Evolutionary conservation across 1,139 yeast genomes (phyloP).

Genomic region (Pichia sorboxylosa): DNA sequence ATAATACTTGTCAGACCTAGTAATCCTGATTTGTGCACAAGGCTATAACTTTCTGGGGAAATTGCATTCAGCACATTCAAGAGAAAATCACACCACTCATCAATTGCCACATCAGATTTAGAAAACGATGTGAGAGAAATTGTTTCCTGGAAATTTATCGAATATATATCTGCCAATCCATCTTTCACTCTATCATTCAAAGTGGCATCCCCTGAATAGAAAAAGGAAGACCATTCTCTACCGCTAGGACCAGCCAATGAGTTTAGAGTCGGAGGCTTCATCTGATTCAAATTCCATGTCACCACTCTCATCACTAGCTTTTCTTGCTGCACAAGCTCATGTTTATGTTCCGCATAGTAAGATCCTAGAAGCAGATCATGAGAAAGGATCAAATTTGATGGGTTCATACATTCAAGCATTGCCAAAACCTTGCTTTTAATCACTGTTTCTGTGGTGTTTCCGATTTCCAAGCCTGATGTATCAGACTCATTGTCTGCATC

Average conservation of each 20-base stretch:
- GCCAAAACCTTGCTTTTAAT: conserved; percentile 6
- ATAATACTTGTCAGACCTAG: conserved; percentile 38
- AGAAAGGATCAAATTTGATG: conserved; percentile 15
- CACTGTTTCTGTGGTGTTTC: conserved; percentile 1
- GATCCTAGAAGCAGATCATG: conserved; percentile 13
- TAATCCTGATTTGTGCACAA: conserved; percentile 32
- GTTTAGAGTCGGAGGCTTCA: conserved; percentile 15
- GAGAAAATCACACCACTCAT: conserved; percentile 27
- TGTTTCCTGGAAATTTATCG: conserved; percentile 40
- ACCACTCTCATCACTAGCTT: conserved; percentile 21
- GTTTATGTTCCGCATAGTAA: conserved; percentile 12
- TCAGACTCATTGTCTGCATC: background rate
- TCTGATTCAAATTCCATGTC: conserved; percentile 41
- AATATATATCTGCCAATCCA: conserved; percentile 28
- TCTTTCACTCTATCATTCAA: conserved; percentile 16
- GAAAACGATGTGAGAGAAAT: conserved; percentile 37
- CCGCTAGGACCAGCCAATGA: conserved; percentile 7
- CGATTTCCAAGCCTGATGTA: background rate
- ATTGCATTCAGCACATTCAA: conserved; percentile 19
- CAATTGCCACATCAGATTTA: conserved; percentile 31
- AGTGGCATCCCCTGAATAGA: conserved; percentile 11
- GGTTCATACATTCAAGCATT: conserved; percentile 15
- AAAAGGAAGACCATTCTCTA: conserved; percentile 10
- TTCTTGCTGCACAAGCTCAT: conserved; percentile 3
- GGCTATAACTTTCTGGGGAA: conserved; percentile 19